A percentile compares a stretch with the other conserved stretches of the same genome.
Evolutionary conservation across 208 protist genomes (phyloP).

Genomic region (Acanthamoeba royreba): DNA sequence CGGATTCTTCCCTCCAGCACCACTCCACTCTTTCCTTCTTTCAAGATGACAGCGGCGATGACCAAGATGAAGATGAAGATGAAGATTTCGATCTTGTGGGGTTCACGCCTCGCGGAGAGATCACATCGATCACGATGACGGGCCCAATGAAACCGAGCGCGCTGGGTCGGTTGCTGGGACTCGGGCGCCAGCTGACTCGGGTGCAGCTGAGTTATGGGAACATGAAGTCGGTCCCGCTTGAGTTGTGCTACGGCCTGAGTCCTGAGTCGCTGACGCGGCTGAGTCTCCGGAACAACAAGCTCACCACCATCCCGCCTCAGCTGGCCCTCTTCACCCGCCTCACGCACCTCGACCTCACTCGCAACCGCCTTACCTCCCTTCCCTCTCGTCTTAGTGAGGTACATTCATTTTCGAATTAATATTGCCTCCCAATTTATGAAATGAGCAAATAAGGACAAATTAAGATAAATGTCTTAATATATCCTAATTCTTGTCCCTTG

Average conservation of each 20-base stretch:
- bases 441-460: too few species aligned
- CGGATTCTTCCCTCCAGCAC: too few species aligned
- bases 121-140: background rate
- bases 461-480: too few species aligned
- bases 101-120: background rate
- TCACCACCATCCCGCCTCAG: background rate
- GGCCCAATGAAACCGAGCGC: background rate
- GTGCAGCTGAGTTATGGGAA: conserved; percentile 10
- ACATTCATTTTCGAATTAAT: background rate
- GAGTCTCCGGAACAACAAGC: background rate
- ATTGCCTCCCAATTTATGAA: too few species aligned
- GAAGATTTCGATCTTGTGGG: background rate
- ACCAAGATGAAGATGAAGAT: too few species aligned
- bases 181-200: background rate
- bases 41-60: too few species aligned
- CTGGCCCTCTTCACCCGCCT: background rate
- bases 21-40: too few species aligned
- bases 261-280: background rate
- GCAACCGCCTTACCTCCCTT: background rate
- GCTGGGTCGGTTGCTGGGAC: background rate
- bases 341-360: background rate
- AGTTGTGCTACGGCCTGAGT: background rate
- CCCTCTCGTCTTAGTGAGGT: background rate
- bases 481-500: too few species aligned
- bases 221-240: background rate